phyloP scores from a whole-genome alignment of 805 yeast genomes.

The Crinitomyces ghanaensis region DNA sequence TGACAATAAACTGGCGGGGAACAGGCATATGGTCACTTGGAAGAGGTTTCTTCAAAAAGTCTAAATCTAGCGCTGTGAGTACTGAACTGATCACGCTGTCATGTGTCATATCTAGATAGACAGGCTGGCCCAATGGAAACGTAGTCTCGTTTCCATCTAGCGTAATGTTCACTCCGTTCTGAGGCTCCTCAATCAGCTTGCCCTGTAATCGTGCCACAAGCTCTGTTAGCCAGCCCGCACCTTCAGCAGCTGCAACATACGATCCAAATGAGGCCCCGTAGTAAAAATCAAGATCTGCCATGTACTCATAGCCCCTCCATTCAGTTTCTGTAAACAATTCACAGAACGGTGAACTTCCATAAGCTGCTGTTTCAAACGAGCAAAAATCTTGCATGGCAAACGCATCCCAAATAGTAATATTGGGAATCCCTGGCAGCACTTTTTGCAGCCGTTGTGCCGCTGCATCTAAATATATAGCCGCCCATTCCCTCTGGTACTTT shows the following conservation, averaged over 20 bases:
- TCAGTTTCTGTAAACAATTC: conserved; percentile 57
- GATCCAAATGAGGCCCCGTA: conserved; percentile 57
- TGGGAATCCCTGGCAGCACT: conserved; percentile 35
- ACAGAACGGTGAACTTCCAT: conserved; percentile 59
- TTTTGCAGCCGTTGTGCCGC: conserved; percentile 49
- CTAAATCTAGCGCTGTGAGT: conserved; percentile 53
- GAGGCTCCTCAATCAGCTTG: conserved; percentile 39
- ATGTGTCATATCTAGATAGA: conserved; percentile 64
- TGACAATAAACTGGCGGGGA: conserved; percentile 30
- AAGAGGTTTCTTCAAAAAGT: conserved; percentile 30
- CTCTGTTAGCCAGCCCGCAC: conserved; percentile 43
- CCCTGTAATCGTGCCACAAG: conserved; percentile 33
- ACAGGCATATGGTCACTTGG: conserved; percentile 34
- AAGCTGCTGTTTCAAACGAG: conserved; percentile 63
- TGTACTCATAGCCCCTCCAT: conserved; percentile 50
- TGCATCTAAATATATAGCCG: conserved; percentile 33
- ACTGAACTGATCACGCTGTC: conserved; percentile 56
- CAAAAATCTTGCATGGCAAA: conserved; percentile 47
- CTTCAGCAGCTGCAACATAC: conserved; percentile 44
- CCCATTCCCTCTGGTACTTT: conserved; percentile 27
- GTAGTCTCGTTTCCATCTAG: conserved; percentile 19
- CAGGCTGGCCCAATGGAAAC: conserved; percentile 35
- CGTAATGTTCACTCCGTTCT: conserved; percentile 39
- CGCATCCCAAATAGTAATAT: conserved; percentile 44
- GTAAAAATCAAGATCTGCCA: conserved; percentile 46